These are phyloP conservation scores for Lantana camara DNA, from an alignment of 257 asterid genomes.

Conservation along the genomic window DNA sequence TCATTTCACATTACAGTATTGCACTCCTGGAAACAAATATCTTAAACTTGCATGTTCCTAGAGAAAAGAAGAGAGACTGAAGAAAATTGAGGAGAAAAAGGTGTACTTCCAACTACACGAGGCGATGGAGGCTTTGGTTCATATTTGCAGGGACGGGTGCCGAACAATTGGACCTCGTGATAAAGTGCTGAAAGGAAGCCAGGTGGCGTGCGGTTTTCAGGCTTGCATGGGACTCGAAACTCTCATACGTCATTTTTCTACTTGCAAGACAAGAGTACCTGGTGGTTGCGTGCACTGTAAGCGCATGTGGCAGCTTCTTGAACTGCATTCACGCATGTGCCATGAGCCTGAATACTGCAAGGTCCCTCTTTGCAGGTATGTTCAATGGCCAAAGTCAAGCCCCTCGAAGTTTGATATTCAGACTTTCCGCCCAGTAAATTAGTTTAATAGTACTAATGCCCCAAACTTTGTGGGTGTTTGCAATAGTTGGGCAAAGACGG, in stretches of 20 bases:
- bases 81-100: slow-evolving; percentile 69
- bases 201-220: slow-evolving; percentile 51
- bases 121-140: slow-evolving; percentile 93
- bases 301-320: slow-evolving; percentile 96
- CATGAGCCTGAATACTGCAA: slow-evolving; percentile 74
- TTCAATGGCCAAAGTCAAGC: too few relatives aligned
- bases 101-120: slow-evolving; percentile 80
- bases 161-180: slow-evolving; percentile 85
- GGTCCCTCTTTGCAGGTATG: slow-evolving; percentile 97
- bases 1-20: too few relatives aligned
- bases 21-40: too few relatives aligned
- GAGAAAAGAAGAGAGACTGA: slow-evolving; percentile 76
- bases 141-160: slow-evolving; percentile 89
- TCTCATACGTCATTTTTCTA: slow-evolving; percentile 74
- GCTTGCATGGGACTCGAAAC: slow-evolving; percentile 93
- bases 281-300: slow-evolving; percentile 90
- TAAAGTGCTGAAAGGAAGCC: slow-evolving; percentile 65
- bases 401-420: too few relatives aligned
- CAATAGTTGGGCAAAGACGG: too few relatives aligned
- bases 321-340: slow-evolving; percentile 85
- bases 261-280: slow-evolving; percentile 77
- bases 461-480: too few relatives aligned
- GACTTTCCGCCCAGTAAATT: too few relatives aligned
- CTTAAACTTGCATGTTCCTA: slow-evolving; percentile 30
- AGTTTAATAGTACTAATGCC: too few relatives aligned